Conservation (phyloP, 495 filamentous ascomycete genomes). For the Penicillium robsamsonii region DNA sequence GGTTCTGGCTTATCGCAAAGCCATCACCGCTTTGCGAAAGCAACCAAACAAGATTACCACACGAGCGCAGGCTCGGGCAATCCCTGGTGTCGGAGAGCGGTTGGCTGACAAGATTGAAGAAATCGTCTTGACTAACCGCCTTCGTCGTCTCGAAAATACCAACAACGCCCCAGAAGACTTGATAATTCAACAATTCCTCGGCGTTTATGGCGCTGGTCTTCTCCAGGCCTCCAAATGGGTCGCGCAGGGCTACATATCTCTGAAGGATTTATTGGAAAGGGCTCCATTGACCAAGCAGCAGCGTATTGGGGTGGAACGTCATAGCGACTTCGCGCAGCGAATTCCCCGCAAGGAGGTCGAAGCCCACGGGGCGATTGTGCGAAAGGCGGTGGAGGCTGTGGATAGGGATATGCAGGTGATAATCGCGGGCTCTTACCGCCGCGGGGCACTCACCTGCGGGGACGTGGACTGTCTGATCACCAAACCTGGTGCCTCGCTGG, state of each 20-base stretch:
- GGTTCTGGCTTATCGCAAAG: constrained; percentile 73
- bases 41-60: constrained; percentile 66
- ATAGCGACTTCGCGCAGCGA: constrained; percentile 76
- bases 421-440: constrained; percentile 82
- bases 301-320: constrained; percentile 73
- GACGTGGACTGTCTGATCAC: constrained; percentile 91
- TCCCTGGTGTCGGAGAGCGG: constrained; percentile 71
- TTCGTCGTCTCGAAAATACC: constrained; percentile 70
- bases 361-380: constrained; percentile 66
- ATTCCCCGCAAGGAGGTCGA: constrained; percentile 80
- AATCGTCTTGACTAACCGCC: constrained; percentile 72
- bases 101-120: constrained; percentile 90
- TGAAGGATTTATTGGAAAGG: constrained; percentile 66
- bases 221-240: constrained; percentile 74
- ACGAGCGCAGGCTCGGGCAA: constrained; percentile 61
- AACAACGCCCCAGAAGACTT: constrained; percentile 62
- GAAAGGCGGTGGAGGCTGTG: constrained; percentile 54
- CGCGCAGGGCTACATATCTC: constrained; percentile 67
- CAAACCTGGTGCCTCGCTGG: constrained; percentile 55
- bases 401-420: constrained; percentile 67
- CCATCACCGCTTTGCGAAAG: constrained; percentile 66
- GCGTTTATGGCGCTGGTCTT: constrained; percentile 78
- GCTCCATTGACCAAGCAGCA: constrained; percentile 72
- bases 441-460: constrained; percentile 68
- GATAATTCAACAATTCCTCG: constrained; percentile 64